Conservation (phyloP, 2,329 filamentous ascomycete species). For the Trichophyton schoenleinii region DNA sequence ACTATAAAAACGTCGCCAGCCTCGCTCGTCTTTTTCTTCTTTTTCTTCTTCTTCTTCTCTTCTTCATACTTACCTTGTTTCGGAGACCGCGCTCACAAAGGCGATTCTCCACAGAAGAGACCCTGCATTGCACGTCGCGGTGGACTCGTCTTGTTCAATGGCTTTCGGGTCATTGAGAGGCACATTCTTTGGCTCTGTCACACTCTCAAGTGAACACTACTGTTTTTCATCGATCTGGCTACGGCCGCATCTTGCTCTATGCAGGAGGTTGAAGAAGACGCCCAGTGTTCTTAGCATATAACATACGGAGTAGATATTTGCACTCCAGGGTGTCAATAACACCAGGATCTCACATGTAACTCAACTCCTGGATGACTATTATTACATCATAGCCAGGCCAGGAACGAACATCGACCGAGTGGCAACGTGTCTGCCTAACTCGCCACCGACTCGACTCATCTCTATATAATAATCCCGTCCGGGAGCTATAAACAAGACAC, state of each 20-base stretch:
- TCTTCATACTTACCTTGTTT: constrained; percentile 43
- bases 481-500: not conserved
- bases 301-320: too few species aligned
- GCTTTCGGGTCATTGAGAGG: constrained; percentile 37
- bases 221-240: constrained; percentile 12
- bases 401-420: not conserved
- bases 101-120: constrained; percentile 34
- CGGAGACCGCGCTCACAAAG: constrained; percentile 36
- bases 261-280: constrained; percentile 12
- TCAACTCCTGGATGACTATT: not conserved
- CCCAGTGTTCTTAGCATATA: not conserved
- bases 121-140: constrained; percentile 49
- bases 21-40: constrained; percentile 9
- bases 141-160: constrained; percentile 37
- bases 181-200: constrained; percentile 36
- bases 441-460: not conserved
- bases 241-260: constrained; percentile 7
- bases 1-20: constrained; percentile 22
- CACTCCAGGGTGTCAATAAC: too few species aligned
- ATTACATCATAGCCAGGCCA: not conserved
- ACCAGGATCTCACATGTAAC: too few species aligned
- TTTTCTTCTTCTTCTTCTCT: constrained; percentile 31
- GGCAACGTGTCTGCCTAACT: not conserved
- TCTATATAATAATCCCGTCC: not conserved
- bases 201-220: too few species aligned